Evolutionary conservation across 1,139 yeast species (phyloP), one percentile per base, ranked within the genome.

Genomic region (Lodderomyces parapsilosis): DNA sequence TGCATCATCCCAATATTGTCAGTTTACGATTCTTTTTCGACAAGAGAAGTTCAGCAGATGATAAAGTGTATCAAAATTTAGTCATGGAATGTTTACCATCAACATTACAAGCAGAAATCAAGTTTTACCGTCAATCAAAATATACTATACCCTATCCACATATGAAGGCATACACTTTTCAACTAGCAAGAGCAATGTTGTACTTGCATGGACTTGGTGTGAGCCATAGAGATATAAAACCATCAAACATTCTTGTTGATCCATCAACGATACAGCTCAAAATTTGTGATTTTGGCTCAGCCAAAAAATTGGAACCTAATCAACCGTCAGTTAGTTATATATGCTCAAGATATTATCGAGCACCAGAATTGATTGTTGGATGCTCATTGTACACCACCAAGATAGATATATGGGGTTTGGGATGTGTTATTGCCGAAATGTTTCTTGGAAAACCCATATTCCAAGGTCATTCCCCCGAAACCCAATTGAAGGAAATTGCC

Each of bases 31-130:
- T 61, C 54, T 86, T 81, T 56, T 86, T 82, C 58, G 87, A 83
- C 61, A 82, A 84, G 47, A 82, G 79, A 47, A 71, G 74, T 51
- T 66, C 80, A 5, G 74, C 76, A 32, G 86, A 82, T 58, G 77
- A 78, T 48, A 80, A 81, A 55, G 60, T 85, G 36, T 86, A 85
- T 60, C 91, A 84, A 59, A 87, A 85, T 66, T 68, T 86, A 55
- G 93, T 87, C 23, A 86, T 86, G 94, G 94, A 86, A 63, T 84
- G 91, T 54, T 69, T 86, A 46, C 93, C 93, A n/a, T 83, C 85
- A 37, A 86, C 86, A 47, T 71, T 86, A 50, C 93, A 86, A 59
- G 65, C 74, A 41, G 94, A 86, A 62, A 85, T 86, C 54, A 82
- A 83, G 54, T 77, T 82, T 55, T 85, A 81, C 59, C 78, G 83